Base-by-base conservation (phyloP, 2,329 filamentous ascomycete genomes). In the Orbilia blumenaviensis region DNA sequence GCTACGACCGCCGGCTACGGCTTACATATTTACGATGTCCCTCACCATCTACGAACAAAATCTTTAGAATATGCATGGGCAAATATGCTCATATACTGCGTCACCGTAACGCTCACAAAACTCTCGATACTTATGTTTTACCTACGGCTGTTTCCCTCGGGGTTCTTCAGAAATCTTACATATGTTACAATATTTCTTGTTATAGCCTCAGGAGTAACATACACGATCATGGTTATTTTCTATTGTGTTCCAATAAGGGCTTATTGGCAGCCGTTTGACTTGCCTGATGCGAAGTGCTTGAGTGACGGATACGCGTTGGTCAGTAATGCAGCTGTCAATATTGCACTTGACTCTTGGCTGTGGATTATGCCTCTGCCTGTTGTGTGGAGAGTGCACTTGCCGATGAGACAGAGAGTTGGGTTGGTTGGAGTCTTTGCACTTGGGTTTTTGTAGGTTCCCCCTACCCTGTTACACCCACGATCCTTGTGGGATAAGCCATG, bases 21-120 rank as follows among this genome's bases (percentile, higher is more conserved):
- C 50, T 29, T 77, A 9, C 73, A 77, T 36, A 77, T 77, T 9
- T 77, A 72, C 64, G 73, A 77, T 10, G 61, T 77, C 10, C 66
- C 66, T 16, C 73, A 76, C 27, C 32, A 77, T 25, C 27, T 77
- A 25, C 66, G 73, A 14, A 72, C 66, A 5, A 72, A 64, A 62
- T 77, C 73, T 21, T 66, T 77, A 18, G 66, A 72, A 50, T 77
- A 72, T 29, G 73, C 73, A 23, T 77, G 73, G 73, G 73, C 67
- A 8, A 77, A 72, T 34, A 77, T 77, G 73, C 32, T 77, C 2
- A 63, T 77, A 16, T 77, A 72, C 21, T 54, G 42, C 29, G 16
- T 77, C 7, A 63, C 54, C 7, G 61, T 77, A 34, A 63, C 73
- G 2, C 62, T 77, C 9, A 77, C 73, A 16, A 77, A 72, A 66